These are phyloP conservation scores for Penicillium expansum DNA, from an alignment of 2,329 filamentous ascomycete species.

Conservation along the genomic window DNA sequence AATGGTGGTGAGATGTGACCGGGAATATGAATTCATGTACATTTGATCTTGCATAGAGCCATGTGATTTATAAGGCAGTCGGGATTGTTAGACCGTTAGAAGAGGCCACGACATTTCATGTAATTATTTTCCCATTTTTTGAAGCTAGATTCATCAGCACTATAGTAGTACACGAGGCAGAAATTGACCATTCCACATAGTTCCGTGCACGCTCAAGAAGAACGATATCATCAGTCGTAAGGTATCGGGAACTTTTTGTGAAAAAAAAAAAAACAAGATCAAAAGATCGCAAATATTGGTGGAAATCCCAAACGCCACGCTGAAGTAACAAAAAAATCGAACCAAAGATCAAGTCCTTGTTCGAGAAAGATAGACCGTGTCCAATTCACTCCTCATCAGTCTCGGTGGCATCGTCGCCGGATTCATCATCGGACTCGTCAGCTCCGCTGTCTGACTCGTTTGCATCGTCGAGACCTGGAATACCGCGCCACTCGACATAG, in stretches of 20 bases:
- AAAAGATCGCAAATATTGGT: slow-evolving; percentile 3
- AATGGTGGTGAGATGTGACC: slow-evolving; percentile 5
- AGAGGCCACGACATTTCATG: background rate
- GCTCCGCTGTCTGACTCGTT: slow-evolving; percentile 48
- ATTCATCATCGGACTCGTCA: slow-evolving; percentile 37
- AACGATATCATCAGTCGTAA: slow-evolving; percentile 20
- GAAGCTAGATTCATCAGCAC: background rate
- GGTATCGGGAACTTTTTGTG: slow-evolving; percentile 20
- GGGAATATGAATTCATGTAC: background rate
- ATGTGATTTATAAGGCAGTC: background rate
- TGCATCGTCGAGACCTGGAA: slow-evolving; percentile 65
- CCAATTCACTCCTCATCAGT: slow-evolving; percentile 42
- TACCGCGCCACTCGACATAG: slow-evolving; percentile 75
- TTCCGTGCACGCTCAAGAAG: slow-evolving; percentile 8
- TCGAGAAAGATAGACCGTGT: background rate
- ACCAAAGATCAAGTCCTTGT: slow-evolving; percentile 3
- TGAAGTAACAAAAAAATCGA: slow-evolving; percentile 21
- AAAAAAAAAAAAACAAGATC: slow-evolving; percentile 5
- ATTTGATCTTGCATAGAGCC: background rate
- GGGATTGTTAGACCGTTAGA: background rate
- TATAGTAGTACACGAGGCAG: background rate
- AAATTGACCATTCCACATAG: background rate
- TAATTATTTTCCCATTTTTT: slow-evolving; percentile 6
- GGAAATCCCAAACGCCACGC: slow-evolving; percentile 27
- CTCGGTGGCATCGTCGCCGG: slow-evolving; percentile 43